Evolutionary conservation across 768 basidiomycete genomes (phyloP).

Genomic region (Agaricus blazei): DNA sequence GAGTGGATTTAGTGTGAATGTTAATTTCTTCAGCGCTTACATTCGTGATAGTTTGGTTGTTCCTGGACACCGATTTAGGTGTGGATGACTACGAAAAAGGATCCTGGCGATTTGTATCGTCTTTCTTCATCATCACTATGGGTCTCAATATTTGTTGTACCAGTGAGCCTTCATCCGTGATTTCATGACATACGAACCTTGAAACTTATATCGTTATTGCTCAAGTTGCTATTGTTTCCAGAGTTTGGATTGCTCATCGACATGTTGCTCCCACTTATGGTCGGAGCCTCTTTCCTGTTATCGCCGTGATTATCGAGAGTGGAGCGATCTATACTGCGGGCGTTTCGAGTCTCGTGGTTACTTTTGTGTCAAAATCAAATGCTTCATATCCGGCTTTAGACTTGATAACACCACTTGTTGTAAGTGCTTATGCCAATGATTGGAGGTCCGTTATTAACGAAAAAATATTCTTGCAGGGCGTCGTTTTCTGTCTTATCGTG

Average conservation of each 20-base stretch:
- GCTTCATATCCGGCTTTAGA: constrained; percentile 1
- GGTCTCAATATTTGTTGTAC: constrained; percentile 3
- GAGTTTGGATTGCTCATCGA: not conserved
- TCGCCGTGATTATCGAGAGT: constrained; percentile 3
- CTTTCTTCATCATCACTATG: constrained; percentile 4
- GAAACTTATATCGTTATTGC: no score
- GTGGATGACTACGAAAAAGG: not conserved
- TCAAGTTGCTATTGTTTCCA: constrained; percentile 1
- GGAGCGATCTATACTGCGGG: constrained; percentile 4
- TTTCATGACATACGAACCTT: no score
- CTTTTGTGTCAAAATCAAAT: not conserved
- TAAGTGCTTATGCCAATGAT: not conserved
- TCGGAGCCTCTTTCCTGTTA: not conserved
- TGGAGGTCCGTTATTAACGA: no score
- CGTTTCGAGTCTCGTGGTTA: not conserved
- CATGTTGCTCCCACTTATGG: not conserved
- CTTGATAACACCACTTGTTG: constrained; percentile 3
- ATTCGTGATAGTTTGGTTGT: not conserved
- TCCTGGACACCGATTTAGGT: not conserved
- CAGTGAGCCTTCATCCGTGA: not conserved
- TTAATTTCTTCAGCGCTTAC: not conserved
- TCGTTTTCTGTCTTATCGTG: constrained; percentile 4
- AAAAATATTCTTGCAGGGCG: not conserved
- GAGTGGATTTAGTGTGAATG: not conserved
- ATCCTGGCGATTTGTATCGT: not conserved